Conservation (phyloP, 2,329 filamentous ascomycete species). For the Cercospora citrullina region DNA sequence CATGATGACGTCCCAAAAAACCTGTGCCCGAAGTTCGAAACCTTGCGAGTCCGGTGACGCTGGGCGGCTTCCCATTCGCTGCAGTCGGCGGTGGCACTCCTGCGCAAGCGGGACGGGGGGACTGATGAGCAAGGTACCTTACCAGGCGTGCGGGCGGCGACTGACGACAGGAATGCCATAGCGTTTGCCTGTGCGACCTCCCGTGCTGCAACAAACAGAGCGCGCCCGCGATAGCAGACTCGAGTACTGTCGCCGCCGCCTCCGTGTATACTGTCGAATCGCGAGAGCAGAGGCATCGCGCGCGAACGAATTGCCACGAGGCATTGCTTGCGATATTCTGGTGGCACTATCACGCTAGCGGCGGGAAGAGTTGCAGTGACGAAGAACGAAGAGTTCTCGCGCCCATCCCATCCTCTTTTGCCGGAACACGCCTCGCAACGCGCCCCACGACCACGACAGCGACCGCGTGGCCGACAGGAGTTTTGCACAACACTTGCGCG, state of each 20-base stretch:
- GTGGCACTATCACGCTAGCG: background rate
- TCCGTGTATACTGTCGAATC: background rate
- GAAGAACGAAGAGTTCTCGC: background rate
- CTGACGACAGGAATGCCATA: background rate
- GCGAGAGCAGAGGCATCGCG: background rate
- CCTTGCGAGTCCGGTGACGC: background rate
- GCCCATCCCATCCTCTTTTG: conserved; percentile 6
- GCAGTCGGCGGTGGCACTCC: background rate
- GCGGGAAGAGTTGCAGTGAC: conserved; percentile 1
- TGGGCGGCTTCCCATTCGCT: background rate
- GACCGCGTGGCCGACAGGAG: background rate
- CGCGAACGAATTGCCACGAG: background rate
- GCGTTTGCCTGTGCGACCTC: background rate
- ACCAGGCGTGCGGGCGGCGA: background rate
- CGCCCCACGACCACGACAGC: background rate
- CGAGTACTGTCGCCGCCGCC: background rate
- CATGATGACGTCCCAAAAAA: background rate
- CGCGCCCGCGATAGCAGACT: background rate
- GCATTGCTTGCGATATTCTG: background rate
- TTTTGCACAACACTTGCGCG: background rate
- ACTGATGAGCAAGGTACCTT: background rate
- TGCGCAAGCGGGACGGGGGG: background rate
- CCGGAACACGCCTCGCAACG: background rate
- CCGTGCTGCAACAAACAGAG: background rate
- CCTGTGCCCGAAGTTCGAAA: background rate